Evolutionary conservation across 75 land plant genomes (phyloP), one percentile per base, ranked within the genome.

Genomic region (Pinus taeda): DNA sequence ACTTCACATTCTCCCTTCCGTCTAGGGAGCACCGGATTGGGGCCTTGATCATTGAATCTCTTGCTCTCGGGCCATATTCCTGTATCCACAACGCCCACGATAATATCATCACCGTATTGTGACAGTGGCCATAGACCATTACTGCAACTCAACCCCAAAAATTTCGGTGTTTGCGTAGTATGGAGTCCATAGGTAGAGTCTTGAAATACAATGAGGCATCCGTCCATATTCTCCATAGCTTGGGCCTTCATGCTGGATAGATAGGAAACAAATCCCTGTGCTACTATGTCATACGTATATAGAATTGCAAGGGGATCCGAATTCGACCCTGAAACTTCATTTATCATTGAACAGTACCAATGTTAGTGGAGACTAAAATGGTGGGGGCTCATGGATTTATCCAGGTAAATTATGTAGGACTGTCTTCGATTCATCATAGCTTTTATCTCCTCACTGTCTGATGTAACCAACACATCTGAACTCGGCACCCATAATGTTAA

Each of bases 191-290:
- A 85, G 0, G 77, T 77, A 0, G 73, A 79, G 56, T 88, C 91
- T 3, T 86, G 93, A 70, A 81, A 62, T 6, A 93, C 72, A 1
- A 79, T 75, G 22, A 90, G 12, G 12, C 92, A 88, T 2, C 94
- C 92, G 21, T 84, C 79, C 45, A 61, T 6, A 73, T 57, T 7
- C 74, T 85, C 81, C 3, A 93, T 79, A 37, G 33, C 74, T 58
- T 77, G 81, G 3, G 87, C 88, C 76, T 91, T 83, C 53, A 55
- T 75, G 58, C 73, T 71, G 15, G 69, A 88, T 20, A 93, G 77
- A 26, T n/a, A 63, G 60, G 85, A 93, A 24, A 92, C 89, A 73
- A 93, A 84, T 26, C 96, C 96, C 57, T 91, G 90, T 63, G 91
- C 81, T 26, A 87, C 90, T 6, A 74, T 79, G 8, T 84, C 77